These are phyloP conservation scores for Triglochin maritima DNA, from an alignment of 106 monocot species.

Conservation along the genomic window DNA sequence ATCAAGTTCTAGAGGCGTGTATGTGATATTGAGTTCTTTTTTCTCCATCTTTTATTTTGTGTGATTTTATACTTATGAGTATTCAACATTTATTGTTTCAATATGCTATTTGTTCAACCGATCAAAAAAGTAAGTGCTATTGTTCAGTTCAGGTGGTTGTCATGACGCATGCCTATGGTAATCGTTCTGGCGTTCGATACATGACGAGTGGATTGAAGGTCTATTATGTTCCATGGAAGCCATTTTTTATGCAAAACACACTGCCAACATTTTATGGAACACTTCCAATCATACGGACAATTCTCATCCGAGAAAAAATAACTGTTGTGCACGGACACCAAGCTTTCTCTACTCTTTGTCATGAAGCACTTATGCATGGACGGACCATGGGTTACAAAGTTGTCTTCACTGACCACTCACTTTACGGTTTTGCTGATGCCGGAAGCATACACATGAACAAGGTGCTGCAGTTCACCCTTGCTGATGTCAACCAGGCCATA, in stretches of 20 bases:
- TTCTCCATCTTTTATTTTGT: too few relatives aligned
- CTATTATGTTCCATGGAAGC: conserved; percentile 86
- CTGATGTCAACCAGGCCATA: conserved; percentile 84
- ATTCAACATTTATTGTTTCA: too few relatives aligned
- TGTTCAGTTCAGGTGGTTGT: conserved; percentile 48
- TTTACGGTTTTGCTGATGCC: conserved; percentile 88
- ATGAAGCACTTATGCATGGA: conserved; percentile 91
- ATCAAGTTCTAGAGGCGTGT: not conserved
- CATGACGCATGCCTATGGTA: conserved; percentile 92
- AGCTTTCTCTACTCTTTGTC: conserved; percentile 94
- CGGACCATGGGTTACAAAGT: conserved; percentile 86
- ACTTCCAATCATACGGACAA: conserved; percentile 74
- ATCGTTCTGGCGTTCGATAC: conserved; percentile 84
- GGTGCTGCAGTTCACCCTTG: conserved; percentile 86
- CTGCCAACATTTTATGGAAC: conserved; percentile 72
- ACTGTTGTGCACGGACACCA: conserved; percentile 94
- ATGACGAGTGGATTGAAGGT: conserved; percentile 79
- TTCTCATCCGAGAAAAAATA: conserved; percentile 80
- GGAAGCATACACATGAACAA: conserved; percentile 99
- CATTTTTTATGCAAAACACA: conserved; percentile 90
- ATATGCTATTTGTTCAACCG: not conserved
- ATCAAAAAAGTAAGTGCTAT: not conserved
- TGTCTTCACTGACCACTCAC: conserved; percentile 94
- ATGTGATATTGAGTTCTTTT: too few relatives aligned
- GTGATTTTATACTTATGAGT: too few relatives aligned